A percentile compares a stretch with the other conserved stretches of the same genome.
Conservation (phyloP, 306 rosid genomes). For the Rosa lucieae region DNA sequence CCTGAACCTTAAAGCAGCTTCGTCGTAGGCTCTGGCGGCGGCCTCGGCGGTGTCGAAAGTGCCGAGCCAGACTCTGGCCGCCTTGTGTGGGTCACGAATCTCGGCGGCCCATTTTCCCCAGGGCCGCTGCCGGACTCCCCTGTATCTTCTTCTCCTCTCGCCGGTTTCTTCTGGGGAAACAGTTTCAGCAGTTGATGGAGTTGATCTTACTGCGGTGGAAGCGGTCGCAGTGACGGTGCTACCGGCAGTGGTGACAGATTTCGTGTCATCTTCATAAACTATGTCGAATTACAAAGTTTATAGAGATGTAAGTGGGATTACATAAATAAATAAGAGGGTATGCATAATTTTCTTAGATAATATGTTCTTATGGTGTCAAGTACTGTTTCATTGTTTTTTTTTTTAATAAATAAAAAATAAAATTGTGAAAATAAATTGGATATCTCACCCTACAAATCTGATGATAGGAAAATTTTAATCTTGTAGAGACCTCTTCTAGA, state of each 20-base stretch:
- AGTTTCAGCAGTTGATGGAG: conserved; percentile 25
- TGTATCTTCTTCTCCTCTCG: conserved; percentile 67
- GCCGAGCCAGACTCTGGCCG: conserved; percentile 97
- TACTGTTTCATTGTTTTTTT: background rate
- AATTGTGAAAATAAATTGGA: background rate
- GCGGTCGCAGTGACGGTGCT: background rate
- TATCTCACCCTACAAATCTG: background rate
- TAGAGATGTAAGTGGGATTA: background rate
- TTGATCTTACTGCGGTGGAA: background rate
- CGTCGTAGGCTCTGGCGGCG: conserved; percentile 93
- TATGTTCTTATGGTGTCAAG: background rate
- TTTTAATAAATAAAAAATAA: background rate
- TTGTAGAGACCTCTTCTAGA: background rate
- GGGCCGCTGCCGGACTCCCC: conserved; percentile 96
- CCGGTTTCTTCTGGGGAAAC: conserved; percentile 48
- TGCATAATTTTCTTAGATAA: no score
- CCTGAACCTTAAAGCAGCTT: conserved; percentile 86
- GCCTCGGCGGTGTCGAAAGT: conserved; percentile 96
- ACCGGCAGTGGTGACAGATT: background rate
- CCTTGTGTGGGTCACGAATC: conserved; percentile 92
- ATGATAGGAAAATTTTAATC: background rate
- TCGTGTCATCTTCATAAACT: conserved; percentile 42
- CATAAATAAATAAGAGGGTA: no score
- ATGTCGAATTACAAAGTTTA: background rate
- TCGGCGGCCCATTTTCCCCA: conserved; percentile 99